Evolutionary conservation across 2,329 filamentous ascomycete genomes (phyloP), one percentile per base, ranked within the genome.

Genomic region (Stagonosporopsis chrysanthemi): DNA sequence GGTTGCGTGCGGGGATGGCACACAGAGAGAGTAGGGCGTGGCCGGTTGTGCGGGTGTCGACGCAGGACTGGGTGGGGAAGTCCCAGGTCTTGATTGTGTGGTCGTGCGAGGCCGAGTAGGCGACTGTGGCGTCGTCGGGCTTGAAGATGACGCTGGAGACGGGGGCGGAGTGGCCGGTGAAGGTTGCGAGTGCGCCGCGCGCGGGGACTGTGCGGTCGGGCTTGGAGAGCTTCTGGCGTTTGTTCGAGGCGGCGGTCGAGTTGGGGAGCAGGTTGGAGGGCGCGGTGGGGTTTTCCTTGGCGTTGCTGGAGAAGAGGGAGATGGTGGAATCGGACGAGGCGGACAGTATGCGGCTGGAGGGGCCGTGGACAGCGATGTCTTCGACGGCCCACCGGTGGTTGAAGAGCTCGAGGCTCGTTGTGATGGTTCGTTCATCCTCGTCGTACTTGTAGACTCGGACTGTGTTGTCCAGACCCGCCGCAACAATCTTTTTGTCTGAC

Each of bases 71-170:
- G 1, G 94, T 97, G 0, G 92, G 88, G 43, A 99, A 84, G 80
- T 99, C 95, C 80, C 96, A 90, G 0, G 95, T 98, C 63, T 89
- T 89, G 66, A 98, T 82, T 1, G 90, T 90, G 81, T 97, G 93
- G 80, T 99, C 96, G 80, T 91, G 90, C 17, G 92, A 96, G 22
- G 88, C 87, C 1, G 92, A 94, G 82, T 99, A 98, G 43, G 90
- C 94, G 38, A 97, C 91, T 14, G 91, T 97, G 11, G 88, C 79
- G 77, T 98, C 94, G 51, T 86, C 83, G 4, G 89, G 89, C 77
- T 96, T 91, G 81, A 99, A 98, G 44, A 92, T 84, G 35, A 89
- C 90, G 51, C 89, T 90, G 1, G 90, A 91, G 41, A 93, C 91
- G 41, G 90, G 84, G 11, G 87, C 84, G 53, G 86, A 85, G 83